Evolutionary conservation across 2,329 filamentous ascomycete species (phyloP), one percentile per base, ranked within the genome.

Genomic region (Diaporthe sp.): DNA sequence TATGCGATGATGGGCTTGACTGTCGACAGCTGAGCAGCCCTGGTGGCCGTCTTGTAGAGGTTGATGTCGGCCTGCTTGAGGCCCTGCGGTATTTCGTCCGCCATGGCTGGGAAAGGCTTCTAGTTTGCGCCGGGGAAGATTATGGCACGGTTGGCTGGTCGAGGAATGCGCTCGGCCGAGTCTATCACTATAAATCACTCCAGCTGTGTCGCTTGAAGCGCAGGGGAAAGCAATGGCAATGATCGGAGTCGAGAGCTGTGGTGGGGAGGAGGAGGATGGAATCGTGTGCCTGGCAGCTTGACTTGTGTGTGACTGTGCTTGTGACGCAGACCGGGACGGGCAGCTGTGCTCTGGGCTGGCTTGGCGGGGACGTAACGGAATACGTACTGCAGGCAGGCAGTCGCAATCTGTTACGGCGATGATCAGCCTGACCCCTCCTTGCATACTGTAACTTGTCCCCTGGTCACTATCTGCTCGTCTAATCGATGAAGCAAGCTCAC

Each of bases 1-100:
- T 98, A 99, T 76, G 96, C 90, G 78, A 98, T 90, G 75, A 97
- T 94, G 12, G 97, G 97, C 84, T 96, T 97, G 80, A 92, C 91
- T 74, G 89, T 89, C 82, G 96, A 94, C 65, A 99, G 90, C 86
- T 99, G 96, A 47, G 91, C 90, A 44, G 95, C 96, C 80, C 96
- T 92, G 71, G 92, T 89, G 76, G 96, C 92, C 83, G 97, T 98
- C 75, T 95, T 94, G 77, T 78, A 83, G 70, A 83, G 79, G 77
- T 91, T 92, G 80, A 98, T 91, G 82, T 98, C 95, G 75, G 94
- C 92, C 73, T 92, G 87, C 85, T 94, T 95, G 79, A 99, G 88
- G 80, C 90, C 90, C 44, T 89, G 87, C 22, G 95, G 95, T 73
- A 96, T 86, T 72, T 87, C 86, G 79, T 90, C 88, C 66, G 94